These are phyloP conservation scores for Podosphaera aphanis DNA, from an alignment of 2,329 filamentous ascomycete species.

Conservation along the genomic window DNA sequence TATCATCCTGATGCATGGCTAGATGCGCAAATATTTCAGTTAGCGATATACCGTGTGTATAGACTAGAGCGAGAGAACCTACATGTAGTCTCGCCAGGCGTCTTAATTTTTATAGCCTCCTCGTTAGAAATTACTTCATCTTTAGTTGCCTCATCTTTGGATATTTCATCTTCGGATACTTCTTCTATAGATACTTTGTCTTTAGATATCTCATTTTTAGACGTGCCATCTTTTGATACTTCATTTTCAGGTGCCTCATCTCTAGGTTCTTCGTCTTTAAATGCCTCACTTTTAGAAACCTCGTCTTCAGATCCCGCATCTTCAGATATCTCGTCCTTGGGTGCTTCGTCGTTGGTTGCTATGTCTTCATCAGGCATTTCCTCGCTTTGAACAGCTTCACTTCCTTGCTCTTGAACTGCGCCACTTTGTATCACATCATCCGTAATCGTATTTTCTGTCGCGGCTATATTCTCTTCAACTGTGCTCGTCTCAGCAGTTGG, in stretches of 20 bases:
- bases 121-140: slow-evolving; percentile 4
- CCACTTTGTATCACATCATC: slow-evolving; percentile 25
- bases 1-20: slow-evolving; percentile 6
- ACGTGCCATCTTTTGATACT: too few relatives aligned
- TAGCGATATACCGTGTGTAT: slow-evolving; percentile 5
- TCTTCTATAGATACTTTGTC: too few relatives aligned
- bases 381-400: slow-evolving; percentile 7
- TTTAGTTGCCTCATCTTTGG: too few relatives aligned
- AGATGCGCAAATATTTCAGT: slow-evolving; percentile 5
- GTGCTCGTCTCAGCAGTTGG: slow-evolving; percentile 6
- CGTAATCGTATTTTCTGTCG: slow-evolving; percentile 29
- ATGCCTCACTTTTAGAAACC: too few relatives aligned
- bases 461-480: slow-evolving; percentile 3
- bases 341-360: slow-evolving; percentile 7
- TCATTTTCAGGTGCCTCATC: too few relatives aligned
- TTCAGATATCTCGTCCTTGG: too few relatives aligned
- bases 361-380: slow-evolving; percentile 4
- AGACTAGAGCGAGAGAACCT: slow-evolving; percentile 2
- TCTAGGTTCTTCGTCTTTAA: too few relatives aligned
- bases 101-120: slow-evolving; percentile 10
- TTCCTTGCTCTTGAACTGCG: slow-evolving; percentile 6
- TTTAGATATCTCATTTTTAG: too few relatives aligned
- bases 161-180: too few relatives aligned
- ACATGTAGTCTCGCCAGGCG: slow-evolving; percentile 8
- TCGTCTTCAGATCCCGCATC: too few relatives aligned